A percentile compares a stretch with the other conserved stretches of the same genome.
Conservation (phyloP, 768 basidiomycete genomes). For the Paxillus ammoniavirescens region DNA sequence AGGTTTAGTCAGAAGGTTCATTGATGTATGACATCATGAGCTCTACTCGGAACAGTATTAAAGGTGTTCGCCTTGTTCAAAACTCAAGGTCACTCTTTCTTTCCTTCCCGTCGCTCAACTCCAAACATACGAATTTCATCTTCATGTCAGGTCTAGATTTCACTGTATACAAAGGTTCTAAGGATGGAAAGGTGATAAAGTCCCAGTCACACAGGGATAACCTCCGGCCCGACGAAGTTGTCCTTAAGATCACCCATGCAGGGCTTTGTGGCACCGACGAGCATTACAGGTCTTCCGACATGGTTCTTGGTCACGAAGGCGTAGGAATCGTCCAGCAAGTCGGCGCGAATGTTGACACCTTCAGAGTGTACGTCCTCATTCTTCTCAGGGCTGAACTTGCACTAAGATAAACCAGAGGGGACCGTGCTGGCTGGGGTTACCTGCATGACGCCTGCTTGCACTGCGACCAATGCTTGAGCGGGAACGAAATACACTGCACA, state of each 20-base stretch:
- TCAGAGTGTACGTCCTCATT: slow-evolving; percentile 31
- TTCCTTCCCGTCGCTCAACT: no score
- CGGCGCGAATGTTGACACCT: slow-evolving; percentile 29
- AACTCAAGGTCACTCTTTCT: slow-evolving; percentile 2
- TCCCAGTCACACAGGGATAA: slow-evolving; percentile 9
- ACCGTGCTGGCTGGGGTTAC: slow-evolving; percentile 37
- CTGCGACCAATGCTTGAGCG: slow-evolving; percentile 34
- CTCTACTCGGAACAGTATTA: no score
- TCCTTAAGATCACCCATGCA: slow-evolving; percentile 32
- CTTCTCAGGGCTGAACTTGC: not conserved
- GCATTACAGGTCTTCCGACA: slow-evolving; percentile 30
- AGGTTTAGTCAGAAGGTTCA: no score
- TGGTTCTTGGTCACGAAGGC: slow-evolving; percentile 42
- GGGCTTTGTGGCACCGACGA: slow-evolving; percentile 41
- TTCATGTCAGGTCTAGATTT: slow-evolving; percentile 19
- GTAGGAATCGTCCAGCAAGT: slow-evolving; percentile 33
- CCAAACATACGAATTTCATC: no score
- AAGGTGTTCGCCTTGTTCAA: no score
- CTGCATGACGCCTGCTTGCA: slow-evolving; percentile 32
- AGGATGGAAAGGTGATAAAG: slow-evolving; percentile 18
- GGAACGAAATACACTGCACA: slow-evolving; percentile 30
- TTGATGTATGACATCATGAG: no score
- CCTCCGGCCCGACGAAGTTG: slow-evolving; percentile 28
- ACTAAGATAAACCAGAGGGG: slow-evolving; percentile 24
- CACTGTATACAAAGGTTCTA: slow-evolving; percentile 31